Base-by-base conservation (phyloP, 305 asterid species). In the Fraxinus greggii region DNA sequence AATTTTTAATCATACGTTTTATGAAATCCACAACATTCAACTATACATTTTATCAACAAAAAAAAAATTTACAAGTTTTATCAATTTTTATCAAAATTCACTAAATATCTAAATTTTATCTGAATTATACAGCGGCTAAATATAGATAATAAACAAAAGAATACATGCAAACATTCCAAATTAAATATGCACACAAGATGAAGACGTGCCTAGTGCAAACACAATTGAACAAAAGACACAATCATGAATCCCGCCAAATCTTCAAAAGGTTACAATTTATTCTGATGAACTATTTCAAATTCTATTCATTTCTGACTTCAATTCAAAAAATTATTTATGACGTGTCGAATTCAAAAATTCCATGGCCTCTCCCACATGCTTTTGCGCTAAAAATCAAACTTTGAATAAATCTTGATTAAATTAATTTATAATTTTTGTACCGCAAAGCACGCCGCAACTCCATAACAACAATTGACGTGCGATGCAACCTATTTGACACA, bases 361-460 rank as follows among this genome's bases (percentile, higher is more conserved):
- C 29, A 9, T 33, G 80, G 40, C 86, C 86, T 72, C 72, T 2
- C 38, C 84, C 88, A 86, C 86, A 74, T 83, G 88, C 75, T 83
- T 56, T 54, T 74, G 84, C 83, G 73, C 65, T 40, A 76, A 86
- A 78, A 80, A 32, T 80, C 86, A 83, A 77, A 83, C 65, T 45
- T 48, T 38, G 28, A 56, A 29, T 23, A 24, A 63, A 29, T 69
- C 4, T 29, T 28, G 17, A 28, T 28, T 28, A 10, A 29, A 69
- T 69, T 13, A 69, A 69, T 69, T 24, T 9, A 28, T 13, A 31
- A 31, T 4, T 69, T 0, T 31, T 29, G 38, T 67, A 69, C 78
- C 61, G 78, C 78, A 38, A 24, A 38, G 21, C n/a, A 4, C 59
- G 61, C 61, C 63, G 61, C 9, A 75, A 75, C 12, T 75, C 33